Evolutionary conservation across 2,329 filamentous ascomycete genomes (phyloP).

Genomic region (Orbilia oligospora): DNA sequence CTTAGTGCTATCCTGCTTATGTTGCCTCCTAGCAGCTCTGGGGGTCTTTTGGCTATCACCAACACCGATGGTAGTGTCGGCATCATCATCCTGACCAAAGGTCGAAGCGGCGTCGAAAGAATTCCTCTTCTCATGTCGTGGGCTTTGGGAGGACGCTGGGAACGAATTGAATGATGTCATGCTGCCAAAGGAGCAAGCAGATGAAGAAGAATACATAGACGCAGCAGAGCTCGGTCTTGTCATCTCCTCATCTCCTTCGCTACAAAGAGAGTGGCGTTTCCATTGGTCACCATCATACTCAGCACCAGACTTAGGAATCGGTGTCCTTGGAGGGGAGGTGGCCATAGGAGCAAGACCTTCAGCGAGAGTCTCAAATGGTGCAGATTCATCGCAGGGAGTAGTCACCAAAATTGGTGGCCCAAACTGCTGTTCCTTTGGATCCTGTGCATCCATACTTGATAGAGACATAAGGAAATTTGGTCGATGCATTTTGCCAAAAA

Average conservation of each 20-base stretch:
- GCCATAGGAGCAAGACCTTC: conserved; percentile 58
- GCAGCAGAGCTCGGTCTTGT: conserved; percentile 62
- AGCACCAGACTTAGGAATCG: conserved; percentile 61
- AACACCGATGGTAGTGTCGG: conserved; percentile 27
- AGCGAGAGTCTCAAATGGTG: conserved; percentile 36
- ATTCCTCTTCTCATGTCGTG: conserved; percentile 61
- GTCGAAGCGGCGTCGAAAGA: conserved; percentile 46
- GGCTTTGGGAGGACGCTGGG: conserved; percentile 62
- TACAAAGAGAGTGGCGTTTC: conserved; percentile 44
- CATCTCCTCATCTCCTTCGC: conserved; percentile 60
- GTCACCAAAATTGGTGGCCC: conserved; percentile 53
- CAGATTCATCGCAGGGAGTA: conserved; percentile 48
- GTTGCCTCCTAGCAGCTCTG: conserved; percentile 27
- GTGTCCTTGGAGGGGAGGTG: conserved; percentile 63
- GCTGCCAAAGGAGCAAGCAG: conserved; percentile 64
- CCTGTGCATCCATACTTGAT: conserved; percentile 36
- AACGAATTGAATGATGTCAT: conserved; percentile 63
- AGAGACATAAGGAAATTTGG: conserved; percentile 51
- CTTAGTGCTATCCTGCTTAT: conserved; percentile 60
- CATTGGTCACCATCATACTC: conserved; percentile 50
- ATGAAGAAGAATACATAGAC: conserved; percentile 64
- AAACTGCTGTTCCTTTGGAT: conserved; percentile 43
- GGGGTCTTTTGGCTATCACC: conserved; percentile 42
- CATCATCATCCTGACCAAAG: conserved; percentile 50
- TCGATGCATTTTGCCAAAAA: conserved; percentile 44